These are phyloP conservation scores for Bassia scoparia DNA, from an alignment of 148 eudicot genomes.

Conservation along the genomic window DNA sequence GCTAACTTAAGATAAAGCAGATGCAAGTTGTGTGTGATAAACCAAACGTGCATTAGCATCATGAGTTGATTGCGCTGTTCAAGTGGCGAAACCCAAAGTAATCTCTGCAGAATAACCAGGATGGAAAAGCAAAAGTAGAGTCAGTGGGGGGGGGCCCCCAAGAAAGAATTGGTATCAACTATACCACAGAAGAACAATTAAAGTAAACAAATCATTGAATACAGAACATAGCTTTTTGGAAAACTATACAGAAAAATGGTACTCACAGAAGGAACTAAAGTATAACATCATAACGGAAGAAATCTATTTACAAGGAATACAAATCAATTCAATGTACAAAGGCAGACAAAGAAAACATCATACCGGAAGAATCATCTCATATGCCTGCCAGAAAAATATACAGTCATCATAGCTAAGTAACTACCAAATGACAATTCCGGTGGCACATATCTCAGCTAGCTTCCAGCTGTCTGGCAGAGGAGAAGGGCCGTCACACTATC, in stretches of 20 bases:
- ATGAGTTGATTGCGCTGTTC: constrained; percentile 62
- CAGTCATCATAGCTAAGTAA: constrained; percentile 97
- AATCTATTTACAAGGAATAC: too few species aligned
- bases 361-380: constrained; percentile 91
- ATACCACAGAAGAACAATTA: background rate
- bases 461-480: constrained; percentile 99
- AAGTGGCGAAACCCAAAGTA: constrained; percentile 83
- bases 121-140: constrained; percentile 5
- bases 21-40: constrained; percentile 67
- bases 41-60: constrained; percentile 29
- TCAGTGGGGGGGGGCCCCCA: too few species aligned
- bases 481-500: constrained; percentile 97
- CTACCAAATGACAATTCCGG: constrained; percentile 87
- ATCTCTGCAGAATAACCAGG: constrained; percentile 42
- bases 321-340: background rate
- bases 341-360: constrained; percentile 9
- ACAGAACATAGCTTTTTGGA: background rate
- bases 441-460: constrained; percentile 86
- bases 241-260: background rate
- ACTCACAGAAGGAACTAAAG: constrained; percentile 1
- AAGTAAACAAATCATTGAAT: background rate
- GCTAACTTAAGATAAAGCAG: constrained; percentile 99
- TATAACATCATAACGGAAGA: background rate
- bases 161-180: background rate
- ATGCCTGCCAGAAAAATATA: constrained; percentile 99